Percentiles rank a stretch among this genome's conserved stretches.
Conservation (phyloP, 23 red algal species). For the Gracilaria domingensis region DNA sequence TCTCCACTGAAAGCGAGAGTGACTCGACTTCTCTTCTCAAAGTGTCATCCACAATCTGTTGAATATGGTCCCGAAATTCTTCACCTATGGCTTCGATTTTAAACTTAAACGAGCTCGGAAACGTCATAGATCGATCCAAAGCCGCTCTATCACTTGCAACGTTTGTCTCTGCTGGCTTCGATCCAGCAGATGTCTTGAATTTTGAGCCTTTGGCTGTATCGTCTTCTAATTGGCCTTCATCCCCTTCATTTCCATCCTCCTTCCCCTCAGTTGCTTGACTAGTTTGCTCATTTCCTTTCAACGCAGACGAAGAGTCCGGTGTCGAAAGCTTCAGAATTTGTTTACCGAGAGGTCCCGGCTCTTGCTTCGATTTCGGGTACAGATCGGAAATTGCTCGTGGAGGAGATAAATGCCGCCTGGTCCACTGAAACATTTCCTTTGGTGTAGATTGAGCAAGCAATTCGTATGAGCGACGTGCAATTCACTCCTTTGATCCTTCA, state of each 20-base stretch:
- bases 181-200: background rate
- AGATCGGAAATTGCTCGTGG: slow-evolving; percentile 54
- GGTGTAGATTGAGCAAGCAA: slow-evolving; percentile 29
- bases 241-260: background rate
- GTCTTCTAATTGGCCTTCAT: background rate
- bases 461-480: slow-evolving; percentile 74
- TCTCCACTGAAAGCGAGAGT: slow-evolving; percentile 35
- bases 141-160: slow-evolving; percentile 23
- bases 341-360: slow-evolving; percentile 19
- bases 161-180: background rate
- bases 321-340: background rate
- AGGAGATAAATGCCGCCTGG: slow-evolving; percentile 22
- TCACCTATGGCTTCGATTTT: slow-evolving; percentile 64
- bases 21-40: slow-evolving; percentile 25
- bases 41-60: slow-evolving; percentile 46
- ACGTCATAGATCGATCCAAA: slow-evolving; percentile 53
- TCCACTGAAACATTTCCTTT: slow-evolving; percentile 76
- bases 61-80: slow-evolving; percentile 26
- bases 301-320: background rate
- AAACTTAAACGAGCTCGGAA: slow-evolving; percentile 75
- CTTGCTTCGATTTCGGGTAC: slow-evolving; percentile 33
- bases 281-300: background rate
- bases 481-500: slow-evolving; percentile 61
- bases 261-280: background rate
- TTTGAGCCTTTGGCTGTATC: background rate